These are phyloP conservation scores for Phaeosphaeriaceae sp. DNA, from an alignment of 2,329 filamentous ascomycete genomes.

Conservation along the genomic window DNA sequence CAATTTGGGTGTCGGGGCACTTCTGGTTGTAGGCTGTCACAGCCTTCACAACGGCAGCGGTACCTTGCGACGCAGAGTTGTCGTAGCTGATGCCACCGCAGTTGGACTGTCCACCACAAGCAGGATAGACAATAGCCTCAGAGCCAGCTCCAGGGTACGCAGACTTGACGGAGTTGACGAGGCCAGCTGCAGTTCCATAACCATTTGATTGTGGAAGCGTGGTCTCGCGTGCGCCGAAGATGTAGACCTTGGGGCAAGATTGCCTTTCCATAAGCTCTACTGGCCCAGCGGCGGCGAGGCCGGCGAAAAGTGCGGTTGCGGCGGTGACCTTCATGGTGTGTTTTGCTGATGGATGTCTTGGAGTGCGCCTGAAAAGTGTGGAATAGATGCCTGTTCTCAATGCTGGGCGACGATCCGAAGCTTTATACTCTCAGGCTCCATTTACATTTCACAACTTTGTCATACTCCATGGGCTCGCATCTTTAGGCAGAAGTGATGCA, in stretches of 20 bases:
- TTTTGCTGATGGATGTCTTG: conserved; percentile 1
- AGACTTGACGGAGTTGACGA: conserved; percentile 51
- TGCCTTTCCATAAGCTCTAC: conserved; percentile 46
- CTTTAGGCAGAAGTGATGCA: conserved; percentile 44
- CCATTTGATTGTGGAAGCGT: conserved; percentile 47
- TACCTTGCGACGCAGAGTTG: conserved; percentile 65
- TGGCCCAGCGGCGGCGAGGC: conserved; percentile 44
- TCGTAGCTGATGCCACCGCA: conserved; percentile 68
- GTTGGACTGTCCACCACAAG: conserved; percentile 65
- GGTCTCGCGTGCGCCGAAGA: conserved; percentile 55
- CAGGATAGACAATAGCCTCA: conserved; percentile 58
- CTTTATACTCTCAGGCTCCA: conserved; percentile 24
- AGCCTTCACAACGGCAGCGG: conserved; percentile 63
- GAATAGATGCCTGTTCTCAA: conserved; percentile 13
- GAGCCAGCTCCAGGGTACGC: conserved; percentile 50
- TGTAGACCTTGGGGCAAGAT: conserved; percentile 52
- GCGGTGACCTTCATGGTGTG: conserved; percentile 44
- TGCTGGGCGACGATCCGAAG: conserved; percentile 14
- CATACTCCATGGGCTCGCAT: conserved; percentile 1
- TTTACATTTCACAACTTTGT: neutral
- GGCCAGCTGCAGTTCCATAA: conserved; percentile 49
- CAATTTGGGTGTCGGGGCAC: conserved; percentile 65
- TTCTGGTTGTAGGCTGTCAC: conserved; percentile 65
- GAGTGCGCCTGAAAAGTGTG: conserved; percentile 9
- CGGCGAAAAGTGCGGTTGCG: conserved; percentile 36